Evolutionary conservation across 1,139 yeast species (phyloP).

Genomic region (Suhomyces anneliseae): DNA sequence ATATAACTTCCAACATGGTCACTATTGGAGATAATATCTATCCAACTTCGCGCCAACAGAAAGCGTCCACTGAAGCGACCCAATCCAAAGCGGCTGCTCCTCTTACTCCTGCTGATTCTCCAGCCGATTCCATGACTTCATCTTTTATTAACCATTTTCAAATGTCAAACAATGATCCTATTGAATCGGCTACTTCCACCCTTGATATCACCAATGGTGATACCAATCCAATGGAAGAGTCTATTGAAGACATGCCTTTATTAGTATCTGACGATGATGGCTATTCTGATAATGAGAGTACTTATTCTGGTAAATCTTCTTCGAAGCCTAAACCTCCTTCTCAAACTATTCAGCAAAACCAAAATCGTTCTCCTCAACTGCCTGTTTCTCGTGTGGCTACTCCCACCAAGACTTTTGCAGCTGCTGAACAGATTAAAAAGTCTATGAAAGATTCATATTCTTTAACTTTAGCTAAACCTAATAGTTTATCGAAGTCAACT

Average conservation of each 20-base stretch:
- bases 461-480: neutral
- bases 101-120: conserved; percentile 8
- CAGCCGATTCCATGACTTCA: conserved; percentile 2
- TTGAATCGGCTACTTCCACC: conserved; percentile 1
- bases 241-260: conserved; percentile 26
- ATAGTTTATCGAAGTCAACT: neutral
- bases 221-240: conserved; percentile 9
- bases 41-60: conserved; percentile 5
- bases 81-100: conserved; percentile 3
- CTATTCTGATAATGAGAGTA: conserved; percentile 27
- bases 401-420: conserved; percentile 9
- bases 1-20: conserved; percentile 14
- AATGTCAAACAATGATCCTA: conserved; percentile 3
- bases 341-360: neutral
- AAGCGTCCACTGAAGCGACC: conserved; percentile 3
- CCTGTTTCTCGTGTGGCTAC: conserved; percentile 10
- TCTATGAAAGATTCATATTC: conserved; percentile 13
- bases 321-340: conserved; percentile 1
- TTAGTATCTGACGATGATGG: conserved; percentile 33
- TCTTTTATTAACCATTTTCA: conserved; percentile 8
- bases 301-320: conserved; percentile 10
- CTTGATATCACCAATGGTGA: conserved; percentile 12
- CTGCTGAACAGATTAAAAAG: conserved; percentile 20
- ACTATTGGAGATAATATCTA: conserved; percentile 16
- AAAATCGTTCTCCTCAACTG: conserved; percentile 1